These are phyloP conservation scores for Forsythia viridissima DNA, from an alignment of 257 asterid species.

Conservation along the genomic window DNA sequence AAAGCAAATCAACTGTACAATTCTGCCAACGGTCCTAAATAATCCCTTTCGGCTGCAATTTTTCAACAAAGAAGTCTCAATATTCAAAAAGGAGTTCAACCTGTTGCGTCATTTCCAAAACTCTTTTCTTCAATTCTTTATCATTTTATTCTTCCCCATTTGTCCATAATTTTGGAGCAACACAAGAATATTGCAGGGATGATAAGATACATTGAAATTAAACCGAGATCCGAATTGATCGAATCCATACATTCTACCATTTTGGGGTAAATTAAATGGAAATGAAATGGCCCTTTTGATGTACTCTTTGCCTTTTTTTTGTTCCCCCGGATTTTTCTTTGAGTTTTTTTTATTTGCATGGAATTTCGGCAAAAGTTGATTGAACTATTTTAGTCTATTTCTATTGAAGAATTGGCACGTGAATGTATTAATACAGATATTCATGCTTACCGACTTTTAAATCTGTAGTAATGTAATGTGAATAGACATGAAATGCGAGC, in stretches of 20 bases:
- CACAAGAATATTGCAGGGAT: not conserved
- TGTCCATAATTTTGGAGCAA: not conserved
- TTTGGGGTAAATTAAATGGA: not conserved
- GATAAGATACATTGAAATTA: not conserved
- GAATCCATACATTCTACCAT: not conserved
- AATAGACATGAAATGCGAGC: not conserved
- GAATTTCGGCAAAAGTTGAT: conserved; percentile 35
- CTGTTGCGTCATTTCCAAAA: not conserved
- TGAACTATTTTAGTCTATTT: not conserved
- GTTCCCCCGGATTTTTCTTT: not conserved
- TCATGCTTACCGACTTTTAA: not conserved
- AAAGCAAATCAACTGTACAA: no score
- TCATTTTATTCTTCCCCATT: not conserved
- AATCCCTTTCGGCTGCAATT: no score
- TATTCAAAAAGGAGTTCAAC: no score
- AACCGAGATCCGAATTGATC: not conserved
- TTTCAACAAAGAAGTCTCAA: no score
- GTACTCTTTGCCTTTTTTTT: not conserved
- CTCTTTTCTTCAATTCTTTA: not conserved
- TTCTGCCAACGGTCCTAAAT: no score
- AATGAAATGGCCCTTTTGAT: conserved; percentile 20
- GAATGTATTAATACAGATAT: not conserved
- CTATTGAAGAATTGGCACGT: not conserved
- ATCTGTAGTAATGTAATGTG: not conserved
- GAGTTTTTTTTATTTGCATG: conserved; percentile 38